Percentiles rank a stretch among this genome's conserved stretches.
Evolutionary conservation across 805 yeast species (phyloP).

Genomic region (Saturnispora hagleri): DNA sequence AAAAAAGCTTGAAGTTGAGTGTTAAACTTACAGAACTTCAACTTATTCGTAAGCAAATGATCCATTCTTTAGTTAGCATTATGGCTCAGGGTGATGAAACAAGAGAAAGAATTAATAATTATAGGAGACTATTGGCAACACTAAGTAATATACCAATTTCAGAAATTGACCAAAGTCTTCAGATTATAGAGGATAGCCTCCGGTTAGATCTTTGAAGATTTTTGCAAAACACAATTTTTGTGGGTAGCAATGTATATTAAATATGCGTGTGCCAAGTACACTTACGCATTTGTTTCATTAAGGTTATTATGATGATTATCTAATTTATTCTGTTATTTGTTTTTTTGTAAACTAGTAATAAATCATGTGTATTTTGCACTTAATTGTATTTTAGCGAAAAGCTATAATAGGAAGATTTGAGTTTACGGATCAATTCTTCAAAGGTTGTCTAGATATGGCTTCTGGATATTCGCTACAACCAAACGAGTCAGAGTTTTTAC

Average conservation of each 20-base stretch:
- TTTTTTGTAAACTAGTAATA: neutral
- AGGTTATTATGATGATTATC: neutral
- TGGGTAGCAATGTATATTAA: neutral
- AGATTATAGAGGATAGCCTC: conserved; percentile 39
- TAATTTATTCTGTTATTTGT: neutral
- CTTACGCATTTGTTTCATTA: neutral
- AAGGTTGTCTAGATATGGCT: neutral
- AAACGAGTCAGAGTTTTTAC: conserved; percentile 10
- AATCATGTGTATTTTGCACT: neutral
- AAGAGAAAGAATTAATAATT: conserved; percentile 52
- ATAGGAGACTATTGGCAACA: conserved; percentile 56
- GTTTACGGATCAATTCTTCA: neutral
- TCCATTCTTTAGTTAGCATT: conserved; percentile 34
- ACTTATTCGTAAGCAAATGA: conserved; percentile 43
- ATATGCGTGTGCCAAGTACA: neutral
- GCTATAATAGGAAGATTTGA: neutral
- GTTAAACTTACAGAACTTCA: conserved; percentile 46
- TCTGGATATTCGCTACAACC: conserved; percentile 10
- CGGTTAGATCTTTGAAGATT: conserved; percentile 3
- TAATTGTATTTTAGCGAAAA: neutral
- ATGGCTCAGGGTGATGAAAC: conserved; percentile 33
- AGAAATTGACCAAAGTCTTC: conserved; percentile 59
- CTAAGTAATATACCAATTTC: conserved; percentile 60
- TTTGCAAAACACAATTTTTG: neutral
- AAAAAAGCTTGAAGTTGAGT: conserved; percentile 16